Evolutionary conservation across 164 flowering plant genomes (phyloP).

Genomic region (Vitis rupestris): DNA sequence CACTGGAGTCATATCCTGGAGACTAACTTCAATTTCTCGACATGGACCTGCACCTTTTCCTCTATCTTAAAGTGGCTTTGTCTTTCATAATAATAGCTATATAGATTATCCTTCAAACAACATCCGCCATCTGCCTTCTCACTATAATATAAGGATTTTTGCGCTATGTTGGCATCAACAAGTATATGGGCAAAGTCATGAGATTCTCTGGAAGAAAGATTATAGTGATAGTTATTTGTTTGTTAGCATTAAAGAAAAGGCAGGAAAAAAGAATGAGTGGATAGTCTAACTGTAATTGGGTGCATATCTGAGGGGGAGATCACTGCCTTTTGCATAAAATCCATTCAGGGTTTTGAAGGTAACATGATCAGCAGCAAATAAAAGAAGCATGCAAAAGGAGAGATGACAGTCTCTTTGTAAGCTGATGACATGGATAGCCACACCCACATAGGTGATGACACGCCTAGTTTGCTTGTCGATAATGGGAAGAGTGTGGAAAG

Average conservation of each 20-base stretch:
- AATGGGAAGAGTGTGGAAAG: constrained; percentile 15
- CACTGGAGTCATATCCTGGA: no score
- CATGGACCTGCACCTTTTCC: no score
- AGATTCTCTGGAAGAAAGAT: constrained; percentile 14
- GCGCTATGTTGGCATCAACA: no score
- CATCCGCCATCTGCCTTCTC: no score
- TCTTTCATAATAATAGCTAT: no score
- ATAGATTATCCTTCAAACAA: no score
- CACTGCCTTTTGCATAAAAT: constrained; percentile 18
- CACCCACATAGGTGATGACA: constrained; percentile 17
- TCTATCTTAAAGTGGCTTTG: no score
- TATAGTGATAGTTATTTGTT: constrained; percentile 19
- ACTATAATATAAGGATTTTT: no score
- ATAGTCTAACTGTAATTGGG: constrained; percentile 34
- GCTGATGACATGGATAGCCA: background rate
- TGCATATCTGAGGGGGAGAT: constrained; percentile 45
- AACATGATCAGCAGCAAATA: background rate
- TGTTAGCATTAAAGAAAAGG: constrained; percentile 11
- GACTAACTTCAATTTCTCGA: no score
- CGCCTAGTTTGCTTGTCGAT: constrained; percentile 3
- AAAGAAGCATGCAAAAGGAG: constrained; percentile 1
- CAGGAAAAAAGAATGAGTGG: constrained; percentile 18
- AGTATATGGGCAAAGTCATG: background rate
- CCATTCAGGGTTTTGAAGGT: background rate
- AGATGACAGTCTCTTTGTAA: background rate